Evolutionary conservation across 345 rosid species (phyloP).

Genomic region (Clarkia xantiana): DNA sequence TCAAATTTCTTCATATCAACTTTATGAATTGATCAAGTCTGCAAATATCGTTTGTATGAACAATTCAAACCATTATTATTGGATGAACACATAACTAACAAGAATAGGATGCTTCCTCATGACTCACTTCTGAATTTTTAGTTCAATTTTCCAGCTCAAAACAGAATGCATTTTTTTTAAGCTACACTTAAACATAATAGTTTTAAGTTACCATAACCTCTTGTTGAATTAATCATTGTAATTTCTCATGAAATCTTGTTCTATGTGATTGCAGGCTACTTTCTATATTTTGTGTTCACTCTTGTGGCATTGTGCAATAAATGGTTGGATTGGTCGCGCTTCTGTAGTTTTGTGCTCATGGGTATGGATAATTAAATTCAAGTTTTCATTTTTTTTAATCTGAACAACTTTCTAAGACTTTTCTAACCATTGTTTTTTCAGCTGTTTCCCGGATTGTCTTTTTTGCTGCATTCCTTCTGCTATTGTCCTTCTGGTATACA

Average conservation of each 20-base stretch:
- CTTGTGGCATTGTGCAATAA: conserved; percentile 31
- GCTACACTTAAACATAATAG: too few species aligned
- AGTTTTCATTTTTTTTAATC: neutral
- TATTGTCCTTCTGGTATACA: conserved; percentile 52
- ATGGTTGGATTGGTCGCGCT: conserved; percentile 46
- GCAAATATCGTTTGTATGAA: too few species aligned
- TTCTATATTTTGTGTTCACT: conserved; percentile 30
- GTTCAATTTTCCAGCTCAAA: too few species aligned
- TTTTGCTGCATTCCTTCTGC: conserved; percentile 51
- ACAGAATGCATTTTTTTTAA: too few species aligned
- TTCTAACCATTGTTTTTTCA: conserved; percentile 18
- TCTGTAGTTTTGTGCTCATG: conserved; percentile 51
- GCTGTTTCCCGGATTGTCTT: conserved; percentile 43
- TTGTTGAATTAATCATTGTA: neutral
- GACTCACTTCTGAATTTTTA: too few species aligned
- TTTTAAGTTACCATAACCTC: neutral
- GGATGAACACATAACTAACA: too few species aligned
- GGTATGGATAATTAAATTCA: conserved; percentile 19
- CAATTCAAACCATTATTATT: too few species aligned
- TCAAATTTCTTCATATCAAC: too few species aligned
- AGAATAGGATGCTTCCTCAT: too few species aligned
- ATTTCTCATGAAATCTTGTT: conserved; percentile 1
- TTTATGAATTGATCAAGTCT: too few species aligned
- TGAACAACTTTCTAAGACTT: conserved; percentile 8
- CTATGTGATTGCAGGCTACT: conserved; percentile 26